Percentiles rank a stretch among this genome's conserved stretches.
phyloP scores from a whole-genome alignment of 2,329 filamentous ascomycete species.

The Claviceps fusiformis region DNA sequence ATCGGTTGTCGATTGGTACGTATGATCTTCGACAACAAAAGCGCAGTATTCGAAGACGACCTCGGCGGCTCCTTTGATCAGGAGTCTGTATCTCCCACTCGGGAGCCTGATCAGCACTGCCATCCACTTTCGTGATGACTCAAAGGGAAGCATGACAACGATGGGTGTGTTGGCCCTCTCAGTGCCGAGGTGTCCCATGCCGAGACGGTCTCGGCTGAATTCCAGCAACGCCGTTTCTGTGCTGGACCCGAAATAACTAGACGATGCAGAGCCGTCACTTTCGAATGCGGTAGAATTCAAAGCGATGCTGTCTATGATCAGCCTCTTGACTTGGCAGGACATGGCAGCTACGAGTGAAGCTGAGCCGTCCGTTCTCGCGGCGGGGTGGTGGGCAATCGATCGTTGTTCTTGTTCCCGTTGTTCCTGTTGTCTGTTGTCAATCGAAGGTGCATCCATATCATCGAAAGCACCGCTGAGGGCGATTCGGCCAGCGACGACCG shows the following conservation, averaged over 20 bases:
- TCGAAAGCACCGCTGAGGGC: conserved; percentile 27
- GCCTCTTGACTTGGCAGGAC: conserved; percentile 18
- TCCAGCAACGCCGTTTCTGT: conserved; percentile 40
- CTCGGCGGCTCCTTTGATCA: conserved; percentile 45
- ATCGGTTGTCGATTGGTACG: conserved; percentile 14
- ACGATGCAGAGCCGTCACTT: conserved; percentile 21
- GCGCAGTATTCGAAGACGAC: conserved; percentile 35
- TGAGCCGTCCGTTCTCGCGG: conserved; percentile 15
- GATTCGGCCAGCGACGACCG: conserved; percentile 41
- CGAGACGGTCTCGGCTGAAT: conserved; percentile 35
- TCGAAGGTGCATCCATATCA: conserved; percentile 16
- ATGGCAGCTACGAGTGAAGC: conserved; percentile 17
- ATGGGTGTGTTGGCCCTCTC: conserved; percentile 33
- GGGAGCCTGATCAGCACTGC: conserved; percentile 36
- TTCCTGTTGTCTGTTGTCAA: conserved; percentile 7
- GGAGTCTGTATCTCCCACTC: conserved; percentile 32
- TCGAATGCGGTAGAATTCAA: conserved; percentile 43
- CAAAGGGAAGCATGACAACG: conserved; percentile 38
- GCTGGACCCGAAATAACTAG: conserved; percentile 37
- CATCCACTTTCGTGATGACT: conserved; percentile 43
- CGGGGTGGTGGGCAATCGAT: not conserved
- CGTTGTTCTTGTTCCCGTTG: no score
- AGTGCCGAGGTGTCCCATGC: conserved; percentile 29
- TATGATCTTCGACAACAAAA: conserved; percentile 31
- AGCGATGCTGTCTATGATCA: conserved; percentile 27